Conservation (phyloP, 306 rosid genomes). For the Carpinus fangiana region DNA sequence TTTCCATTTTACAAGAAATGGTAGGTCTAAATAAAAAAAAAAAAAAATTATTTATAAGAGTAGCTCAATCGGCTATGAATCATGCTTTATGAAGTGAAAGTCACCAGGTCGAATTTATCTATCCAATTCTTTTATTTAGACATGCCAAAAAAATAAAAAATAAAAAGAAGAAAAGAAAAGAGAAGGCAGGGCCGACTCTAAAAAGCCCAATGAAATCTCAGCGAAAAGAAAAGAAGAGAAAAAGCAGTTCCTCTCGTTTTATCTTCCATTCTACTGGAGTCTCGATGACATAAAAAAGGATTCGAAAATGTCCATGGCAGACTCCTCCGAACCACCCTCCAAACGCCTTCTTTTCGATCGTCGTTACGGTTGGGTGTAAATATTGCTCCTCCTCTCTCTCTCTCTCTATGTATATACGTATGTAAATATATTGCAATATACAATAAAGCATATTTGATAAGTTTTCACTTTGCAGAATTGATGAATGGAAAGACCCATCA, state of each 20-base stretch:
- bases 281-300: slow-evolving; percentile 13
- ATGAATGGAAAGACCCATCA: slow-evolving; percentile 86
- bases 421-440: neutral
- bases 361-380: slow-evolving; percentile 97
- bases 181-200: neutral
- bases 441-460: neutral
- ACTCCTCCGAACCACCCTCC: slow-evolving; percentile 35
- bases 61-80: too few relatives aligned
- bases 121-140: too few relatives aligned
- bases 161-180: too few relatives aligned
- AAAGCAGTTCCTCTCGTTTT: neutral
- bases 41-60: too few relatives aligned
- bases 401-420: neutral
- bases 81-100: too few relatives aligned
- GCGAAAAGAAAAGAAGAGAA: neutral
- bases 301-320: slow-evolving; percentile 30
- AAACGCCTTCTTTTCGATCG: slow-evolving; percentile 81
- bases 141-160: too few relatives aligned
- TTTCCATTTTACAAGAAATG: too few relatives aligned
- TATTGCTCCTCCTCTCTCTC: slow-evolving; percentile 29
- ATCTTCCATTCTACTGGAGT: neutral
- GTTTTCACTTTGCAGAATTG: slow-evolving; percentile 56
- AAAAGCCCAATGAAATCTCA: too few relatives aligned
- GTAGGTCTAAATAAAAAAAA: too few relatives aligned
- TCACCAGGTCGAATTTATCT: too few relatives aligned